Percentiles rank a stretch among this genome's conserved stretches.
Conservation (phyloP, 306 rosid genomes). For the Ziziphus jujuba region DNA sequence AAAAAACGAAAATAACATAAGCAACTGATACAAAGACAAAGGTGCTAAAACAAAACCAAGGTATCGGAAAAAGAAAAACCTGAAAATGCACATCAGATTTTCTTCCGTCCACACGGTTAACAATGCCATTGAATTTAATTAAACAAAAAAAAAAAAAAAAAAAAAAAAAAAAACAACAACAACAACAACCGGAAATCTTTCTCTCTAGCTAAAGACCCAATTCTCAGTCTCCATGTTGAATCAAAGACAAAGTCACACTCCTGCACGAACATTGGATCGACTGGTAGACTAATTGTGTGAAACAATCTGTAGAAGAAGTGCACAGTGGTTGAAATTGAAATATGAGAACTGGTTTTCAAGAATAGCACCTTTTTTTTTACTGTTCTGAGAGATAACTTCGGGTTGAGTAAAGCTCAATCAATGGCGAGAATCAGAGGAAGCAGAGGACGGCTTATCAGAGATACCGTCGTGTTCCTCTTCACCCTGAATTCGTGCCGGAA, state of each 20-base stretch:
- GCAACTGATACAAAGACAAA: constrained; percentile 5
- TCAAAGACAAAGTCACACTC: constrained; percentile 8
- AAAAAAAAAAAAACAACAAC: no score
- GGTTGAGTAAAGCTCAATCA: constrained; percentile 28
- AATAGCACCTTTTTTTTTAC: constrained; percentile 50
- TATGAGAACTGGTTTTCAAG: constrained; percentile 18
- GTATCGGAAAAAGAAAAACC: constrained; percentile 45
- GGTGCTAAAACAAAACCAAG: constrained; percentile 35
- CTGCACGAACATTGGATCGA: constrained; percentile 18
- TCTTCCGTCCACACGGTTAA: constrained; percentile 42
- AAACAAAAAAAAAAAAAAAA: not conserved
- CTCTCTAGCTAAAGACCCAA: constrained; percentile 13
- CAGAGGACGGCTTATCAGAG: constrained; percentile 84
- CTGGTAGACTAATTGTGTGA: not conserved
- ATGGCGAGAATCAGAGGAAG: constrained; percentile 94
- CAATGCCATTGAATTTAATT: constrained; percentile 42
- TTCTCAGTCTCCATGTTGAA: constrained; percentile 16
- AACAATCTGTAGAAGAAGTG: not conserved
- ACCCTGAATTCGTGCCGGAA: constrained; percentile 86
- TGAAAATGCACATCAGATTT: constrained; percentile 48
- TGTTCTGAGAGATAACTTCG: constrained; percentile 23
- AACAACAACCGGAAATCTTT: constrained; percentile 32
- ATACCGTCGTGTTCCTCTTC: constrained; percentile 84
- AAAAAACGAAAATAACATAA: constrained; percentile 9
- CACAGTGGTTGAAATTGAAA: not conserved